These are phyloP conservation scores for Carex arenaria DNA, from an alignment of 202 grass and related monocot genomes.

Conservation along the genomic window DNA sequence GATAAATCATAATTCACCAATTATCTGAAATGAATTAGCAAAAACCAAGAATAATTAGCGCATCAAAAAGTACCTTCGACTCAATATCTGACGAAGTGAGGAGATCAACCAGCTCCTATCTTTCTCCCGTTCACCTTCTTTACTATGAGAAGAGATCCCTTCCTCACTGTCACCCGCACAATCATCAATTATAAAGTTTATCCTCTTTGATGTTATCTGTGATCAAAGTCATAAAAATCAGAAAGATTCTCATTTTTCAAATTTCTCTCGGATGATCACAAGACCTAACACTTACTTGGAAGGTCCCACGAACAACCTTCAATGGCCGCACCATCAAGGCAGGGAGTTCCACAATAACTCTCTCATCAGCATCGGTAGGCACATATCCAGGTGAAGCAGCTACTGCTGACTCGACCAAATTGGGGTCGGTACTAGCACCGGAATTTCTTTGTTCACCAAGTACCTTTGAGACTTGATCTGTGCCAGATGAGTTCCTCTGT, in stretches of 20 bases:
- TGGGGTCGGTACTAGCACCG: conserved; percentile 47
- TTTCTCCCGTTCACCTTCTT: conserved; percentile 70
- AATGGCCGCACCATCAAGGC: conserved; percentile 88
- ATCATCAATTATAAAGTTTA: conserved; percentile 89
- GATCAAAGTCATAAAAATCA: conserved; percentile 24
- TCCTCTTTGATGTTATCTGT: conserved; percentile 96
- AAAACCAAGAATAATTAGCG: conserved; percentile 26
- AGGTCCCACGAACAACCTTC: conserved; percentile 88
- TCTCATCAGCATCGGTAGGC: conserved; percentile 75
- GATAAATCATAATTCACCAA: background rate
- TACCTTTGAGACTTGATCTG: conserved; percentile 49
- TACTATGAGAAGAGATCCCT: conserved; percentile 42
- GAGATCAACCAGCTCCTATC: conserved; percentile 97
- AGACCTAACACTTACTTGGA: conserved; percentile 74
- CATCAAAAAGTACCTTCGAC: conserved; percentile 60
- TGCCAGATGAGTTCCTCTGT: conserved; percentile 34
- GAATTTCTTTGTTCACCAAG: conserved; percentile 61
- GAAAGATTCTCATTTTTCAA: background rate
- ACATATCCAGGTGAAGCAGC: conserved; percentile 74
- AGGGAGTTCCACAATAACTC: conserved; percentile 90
- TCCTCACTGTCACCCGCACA: conserved; percentile 44
- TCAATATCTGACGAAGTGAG: conserved; percentile 98
- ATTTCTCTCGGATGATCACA: conserved; percentile 9
- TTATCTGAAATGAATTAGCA: conserved; percentile 25
- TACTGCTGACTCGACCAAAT: conserved; percentile 67